Base-by-base conservation (phyloP, 1,139 yeast species). In the Yamadazyma friedrichii region DNA sequence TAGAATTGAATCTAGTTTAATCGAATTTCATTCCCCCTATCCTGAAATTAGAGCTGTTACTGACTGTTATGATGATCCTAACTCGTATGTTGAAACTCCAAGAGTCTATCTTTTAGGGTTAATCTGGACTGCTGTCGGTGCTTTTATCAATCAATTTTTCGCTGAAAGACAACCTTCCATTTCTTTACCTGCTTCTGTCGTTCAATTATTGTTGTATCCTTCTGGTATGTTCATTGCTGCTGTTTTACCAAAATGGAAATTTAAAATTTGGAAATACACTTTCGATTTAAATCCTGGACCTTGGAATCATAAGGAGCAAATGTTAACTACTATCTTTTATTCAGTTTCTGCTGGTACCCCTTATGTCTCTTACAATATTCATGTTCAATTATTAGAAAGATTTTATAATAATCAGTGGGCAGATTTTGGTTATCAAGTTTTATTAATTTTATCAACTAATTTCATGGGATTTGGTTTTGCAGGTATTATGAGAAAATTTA, bases 11-110 rank as follows among this genome's bases (percentile, higher is more conserved):
- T 82, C 82, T 2, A 70, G 69, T 22, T 53, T 80, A 38, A 60
- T 76, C 36, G 64, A 73, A 40, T 79, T 62, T 52, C 75, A 72
- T 55, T 80, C 84, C 1, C 83, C 84, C 1, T 82, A 82, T 54
- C 78, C 82, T 3, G 86, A 81, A 56, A 84, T 82, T 6, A 67
- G 88, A 47, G 69, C 86, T 9, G 76, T 78, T 25, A 66, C 80
- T 24, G 74, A 71, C 38, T 77, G 81, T 13, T 59, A 58, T 35
- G 84, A 80, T 53, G 82, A 79, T 49, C 72, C 74, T 2, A 52
- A 50, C 2, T 57, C 67, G 26, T 74, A 77, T 5, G 66, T 70
- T 46, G 86, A 81, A 56, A 80, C 84, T 2, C 51, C 75, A 35
- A 67, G 85, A 54, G 76, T 79, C 5, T 82, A 80, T 38, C 13